Evolutionary conservation across 2,329 filamentous ascomycete species (phyloP).

Genomic region (Alternaria incomplexa): DNA sequence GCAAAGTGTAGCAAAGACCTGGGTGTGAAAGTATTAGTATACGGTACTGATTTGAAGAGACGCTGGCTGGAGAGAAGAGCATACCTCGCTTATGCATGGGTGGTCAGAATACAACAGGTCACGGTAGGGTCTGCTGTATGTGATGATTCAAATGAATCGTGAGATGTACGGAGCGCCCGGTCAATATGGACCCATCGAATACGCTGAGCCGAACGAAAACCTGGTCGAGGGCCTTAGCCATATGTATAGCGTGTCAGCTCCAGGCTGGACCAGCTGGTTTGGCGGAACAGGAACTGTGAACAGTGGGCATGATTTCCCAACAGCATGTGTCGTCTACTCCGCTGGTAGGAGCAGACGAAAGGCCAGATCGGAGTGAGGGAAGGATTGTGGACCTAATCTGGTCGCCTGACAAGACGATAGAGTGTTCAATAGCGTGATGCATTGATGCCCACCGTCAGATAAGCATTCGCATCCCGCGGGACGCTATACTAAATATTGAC

Average conservation of each 20-base stretch:
- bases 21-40: neutral
- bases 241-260: slow-evolving; percentile 2
- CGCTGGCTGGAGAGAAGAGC: neutral
- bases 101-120: neutral
- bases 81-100: neutral
- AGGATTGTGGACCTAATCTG: neutral
- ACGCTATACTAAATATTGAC: neutral
- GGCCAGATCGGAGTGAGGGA: neutral
- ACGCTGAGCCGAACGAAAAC: slow-evolving; percentile 9
- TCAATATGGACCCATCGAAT: neutral
- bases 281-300: neutral
- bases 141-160: neutral
- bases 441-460: slow-evolving; percentile 25
- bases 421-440: slow-evolving; percentile 28
- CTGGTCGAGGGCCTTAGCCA: slow-evolving; percentile 13
- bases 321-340: neutral
- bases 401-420: slow-evolving; percentile 18
- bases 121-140: neutral
- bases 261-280: slow-evolving; percentile 4
- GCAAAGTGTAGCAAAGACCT: neutral
- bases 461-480: neutral
- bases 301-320: neutral
- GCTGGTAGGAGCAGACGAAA: neutral
- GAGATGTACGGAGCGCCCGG: neutral
- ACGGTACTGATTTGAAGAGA: neutral